Evolutionary conservation across 805 yeast species (phyloP).

Genomic region (Yarrowia hollandica): DNA sequence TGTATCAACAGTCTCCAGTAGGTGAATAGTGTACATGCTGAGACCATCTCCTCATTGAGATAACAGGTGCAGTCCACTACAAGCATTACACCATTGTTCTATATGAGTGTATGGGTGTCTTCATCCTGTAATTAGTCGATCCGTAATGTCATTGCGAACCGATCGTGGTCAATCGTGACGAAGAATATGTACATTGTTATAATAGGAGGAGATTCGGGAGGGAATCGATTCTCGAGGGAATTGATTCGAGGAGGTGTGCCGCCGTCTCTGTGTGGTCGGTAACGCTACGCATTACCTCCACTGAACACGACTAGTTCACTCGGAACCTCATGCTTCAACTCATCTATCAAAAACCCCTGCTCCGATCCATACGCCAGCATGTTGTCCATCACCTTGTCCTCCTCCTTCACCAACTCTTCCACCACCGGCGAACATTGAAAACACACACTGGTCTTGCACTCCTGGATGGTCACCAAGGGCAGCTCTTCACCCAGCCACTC

Average conservation of each 20-base stretch:
- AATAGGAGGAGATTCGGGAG: too few relatives aligned
- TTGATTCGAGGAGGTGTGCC: too few relatives aligned
- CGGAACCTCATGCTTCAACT: constrained; percentile 37
- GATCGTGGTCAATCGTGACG: too few relatives aligned
- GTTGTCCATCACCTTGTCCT: constrained; percentile 31
- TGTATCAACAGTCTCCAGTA: too few relatives aligned
- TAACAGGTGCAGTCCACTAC: too few relatives aligned
- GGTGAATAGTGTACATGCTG: too few relatives aligned
- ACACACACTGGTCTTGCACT: constrained; percentile 33
- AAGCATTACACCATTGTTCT: too few relatives aligned
- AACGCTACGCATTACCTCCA: not conserved
- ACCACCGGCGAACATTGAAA: constrained; percentile 38
- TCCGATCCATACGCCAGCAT: constrained; percentile 41
- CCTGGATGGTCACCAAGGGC: constrained; percentile 7
- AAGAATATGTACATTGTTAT: not conserved
- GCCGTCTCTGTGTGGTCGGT: not conserved
- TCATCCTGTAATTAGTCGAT: too few relatives aligned
- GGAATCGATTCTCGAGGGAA: too few relatives aligned
- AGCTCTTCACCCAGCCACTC: not conserved
- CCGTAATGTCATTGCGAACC: too few relatives aligned
- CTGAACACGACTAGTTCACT: constrained; percentile 35
- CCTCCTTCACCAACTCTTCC: constrained; percentile 34
- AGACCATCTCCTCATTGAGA: too few relatives aligned
- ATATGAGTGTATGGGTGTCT: too few relatives aligned
- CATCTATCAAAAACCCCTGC: constrained; percentile 39